phyloP scores from a whole-genome alignment of 768 basidiomycete genomes.

The Mycena sanguinolenta region DNA sequence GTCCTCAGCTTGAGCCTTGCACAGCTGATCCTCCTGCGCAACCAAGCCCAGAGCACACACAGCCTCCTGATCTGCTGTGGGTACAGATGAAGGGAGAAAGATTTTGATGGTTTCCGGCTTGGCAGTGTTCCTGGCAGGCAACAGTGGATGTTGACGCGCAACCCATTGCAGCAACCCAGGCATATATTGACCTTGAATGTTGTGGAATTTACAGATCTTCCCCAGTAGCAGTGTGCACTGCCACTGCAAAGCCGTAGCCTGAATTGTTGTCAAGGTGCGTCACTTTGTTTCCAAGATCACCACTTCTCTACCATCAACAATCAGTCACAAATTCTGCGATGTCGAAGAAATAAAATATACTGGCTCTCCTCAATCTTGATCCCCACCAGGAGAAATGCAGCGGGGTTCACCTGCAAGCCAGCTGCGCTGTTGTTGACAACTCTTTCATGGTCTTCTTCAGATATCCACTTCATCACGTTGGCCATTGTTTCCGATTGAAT shows the following conservation, averaged over 20 bases:
- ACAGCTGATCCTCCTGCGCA: no score
- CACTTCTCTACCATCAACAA: not conserved
- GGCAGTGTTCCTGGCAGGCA: not conserved
- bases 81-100: not conserved
- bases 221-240: not conserved
- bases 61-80: not conserved
- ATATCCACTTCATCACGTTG: not conserved
- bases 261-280: not conserved
- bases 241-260: not conserved
- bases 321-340: not conserved
- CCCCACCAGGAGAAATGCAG: not conserved
- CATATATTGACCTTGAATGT: not conserved
- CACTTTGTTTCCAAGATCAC: not conserved
- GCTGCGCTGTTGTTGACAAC: not conserved
- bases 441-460: not conserved
- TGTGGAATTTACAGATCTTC: not conserved
- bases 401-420: not conserved
- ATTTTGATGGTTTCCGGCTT: not conserved
- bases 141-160: not conserved
- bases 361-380: not conserved
- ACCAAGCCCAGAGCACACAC: not conserved
- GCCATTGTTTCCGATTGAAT: not conserved
- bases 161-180: not conserved
- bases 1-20: not conserved
- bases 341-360: not conserved